Conservation (phyloP, 1,284 basidiomycete species). For the Polyporus tsugae region DNA sequence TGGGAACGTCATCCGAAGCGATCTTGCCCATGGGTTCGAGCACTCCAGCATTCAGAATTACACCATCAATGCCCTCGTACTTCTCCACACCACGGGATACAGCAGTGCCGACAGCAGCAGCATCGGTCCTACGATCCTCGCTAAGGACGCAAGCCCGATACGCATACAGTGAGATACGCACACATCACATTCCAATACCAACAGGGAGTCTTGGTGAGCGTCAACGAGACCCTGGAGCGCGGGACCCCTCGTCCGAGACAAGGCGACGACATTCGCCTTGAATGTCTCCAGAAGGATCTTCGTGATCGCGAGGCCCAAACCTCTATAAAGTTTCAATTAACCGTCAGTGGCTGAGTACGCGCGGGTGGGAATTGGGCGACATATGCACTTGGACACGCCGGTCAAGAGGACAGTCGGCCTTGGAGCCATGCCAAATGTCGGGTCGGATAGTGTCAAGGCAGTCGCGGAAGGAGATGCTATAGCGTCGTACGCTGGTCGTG, state of each 20-base stretch:
- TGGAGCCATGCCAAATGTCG: conserved; percentile 31
- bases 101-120: conserved; percentile 60
- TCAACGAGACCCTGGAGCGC: conserved; percentile 66
- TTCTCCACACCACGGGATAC: conserved; percentile 55
- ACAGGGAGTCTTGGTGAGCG: conserved; percentile 53
- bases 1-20: conserved; percentile 43
- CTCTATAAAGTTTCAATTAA: conserved; percentile 57
- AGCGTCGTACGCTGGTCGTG: conserved; percentile 17
- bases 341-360: conserved; percentile 22
- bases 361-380: conserved; percentile 12
- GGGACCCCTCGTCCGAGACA: conserved; percentile 74
- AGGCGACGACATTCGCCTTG: conserved; percentile 72
- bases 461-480: conserved; percentile 13
- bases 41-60: conserved; percentile 84
- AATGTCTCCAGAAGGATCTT: conserved; percentile 67
- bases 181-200: conserved; percentile 77
- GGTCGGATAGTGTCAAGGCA: not conserved
- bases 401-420: conserved; percentile 71
- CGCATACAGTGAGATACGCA: conserved; percentile 48
- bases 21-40: conserved; percentile 61
- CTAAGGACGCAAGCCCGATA: conserved; percentile 25
- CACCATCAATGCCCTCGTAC: conserved; percentile 72
- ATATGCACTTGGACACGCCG: conserved; percentile 75
- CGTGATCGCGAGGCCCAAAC: conserved; percentile 83
- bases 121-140: conserved; percentile 56